Evolutionary conservation across 768 basidiomycete species (phyloP), one percentile per base, ranked within the genome.

Genomic region (Pleurotus tuber-regium): DNA sequence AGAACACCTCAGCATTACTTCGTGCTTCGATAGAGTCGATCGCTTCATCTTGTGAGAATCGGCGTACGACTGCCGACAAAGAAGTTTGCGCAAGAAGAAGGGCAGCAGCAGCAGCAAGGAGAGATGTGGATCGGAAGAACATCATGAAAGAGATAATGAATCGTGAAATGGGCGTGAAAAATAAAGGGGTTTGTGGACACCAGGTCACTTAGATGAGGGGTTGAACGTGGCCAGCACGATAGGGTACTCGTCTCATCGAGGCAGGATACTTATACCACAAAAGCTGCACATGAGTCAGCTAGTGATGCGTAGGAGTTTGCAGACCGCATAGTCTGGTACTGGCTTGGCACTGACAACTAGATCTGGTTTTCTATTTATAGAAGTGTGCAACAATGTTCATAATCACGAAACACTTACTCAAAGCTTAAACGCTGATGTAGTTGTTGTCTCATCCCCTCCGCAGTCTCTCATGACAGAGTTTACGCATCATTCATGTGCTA

Each of bases 191-290:
- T n/a, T 16, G 12, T 36, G 35, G 43, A 46, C 43, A 46, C 43
- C 43, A 46, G 43, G 43, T 46, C 43, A 16, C n/a, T 46, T 11
- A 28, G 43, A 16, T 28, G 3, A 23, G 10, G 28, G 26, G 9
- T 46, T 46, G 43, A 46, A 29, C 43, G 43, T 46, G 43, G 41
- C 43, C 43, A 26, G 43, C 43, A 46, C 43, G 43, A 46, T 46
- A 26, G 28, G 16, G 43, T 1, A 16, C n/a, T n/a, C 10, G n/a
- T 19, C n/a, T 38, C 21, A 19, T 38, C 35, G 12, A 19, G 21
- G 35, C 21, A 9, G 35, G 35, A 19, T 38, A 38, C 35, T 38
- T 38, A 38, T 38, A 38, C 12, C 10, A 16, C 35, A 19, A 38
- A 19, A 38, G 35, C 21, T 14, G 2, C n/a, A n/a, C n/a, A n/a